phyloP scores from a whole-genome alignment of 2,329 filamentous ascomycete species.

The Podosphaera leucotricha region DNA sequence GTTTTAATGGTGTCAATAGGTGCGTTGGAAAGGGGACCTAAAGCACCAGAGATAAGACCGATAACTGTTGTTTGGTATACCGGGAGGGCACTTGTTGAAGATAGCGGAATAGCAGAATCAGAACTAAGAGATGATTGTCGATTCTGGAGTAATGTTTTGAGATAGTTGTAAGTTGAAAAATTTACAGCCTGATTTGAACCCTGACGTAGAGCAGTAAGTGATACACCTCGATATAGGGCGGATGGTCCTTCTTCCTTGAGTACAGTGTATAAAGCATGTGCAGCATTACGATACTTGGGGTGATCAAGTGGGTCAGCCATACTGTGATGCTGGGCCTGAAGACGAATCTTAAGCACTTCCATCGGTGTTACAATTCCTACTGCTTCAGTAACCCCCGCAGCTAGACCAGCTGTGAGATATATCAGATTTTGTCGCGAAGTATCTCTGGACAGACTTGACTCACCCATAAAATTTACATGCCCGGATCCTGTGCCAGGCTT shows the following conservation, averaged over 20 bases:
- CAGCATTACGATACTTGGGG: slow-evolving; percentile 92
- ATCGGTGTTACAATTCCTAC: slow-evolving; percentile 93
- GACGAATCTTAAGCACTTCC: slow-evolving; percentile 97
- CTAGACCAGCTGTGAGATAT: slow-evolving; percentile 43
- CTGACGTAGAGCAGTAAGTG: slow-evolving; percentile 77
- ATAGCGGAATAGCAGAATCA: not conserved
- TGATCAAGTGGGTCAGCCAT: slow-evolving; percentile 93
- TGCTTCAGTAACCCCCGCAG: slow-evolving; percentile 86
- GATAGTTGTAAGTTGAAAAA: slow-evolving; percentile 91
- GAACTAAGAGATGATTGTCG: slow-evolving; percentile 38
- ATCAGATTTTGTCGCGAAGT: not conserved
- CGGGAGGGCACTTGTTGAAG: slow-evolving; percentile 37
- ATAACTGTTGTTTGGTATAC: slow-evolving; percentile 80
- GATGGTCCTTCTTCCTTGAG: slow-evolving; percentile 73
- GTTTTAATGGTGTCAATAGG: slow-evolving; percentile 99
- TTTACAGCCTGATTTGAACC: slow-evolving; percentile 96
- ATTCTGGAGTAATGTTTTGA: slow-evolving; percentile 55
- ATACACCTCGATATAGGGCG: slow-evolving; percentile 80
- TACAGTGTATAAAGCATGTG: slow-evolving; percentile 63
- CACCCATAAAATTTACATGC: slow-evolving; percentile 47
- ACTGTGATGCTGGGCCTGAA: slow-evolving; percentile 93
- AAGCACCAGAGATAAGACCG: slow-evolving; percentile 68
- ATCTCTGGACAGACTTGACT: slow-evolving; percentile 11
- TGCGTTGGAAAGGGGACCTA: slow-evolving; percentile 89
- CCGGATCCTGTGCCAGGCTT: slow-evolving; percentile 44